A percentile compares a stretch with the other conserved stretches of the same genome.
Conservation (phyloP, 2,329 filamentous ascomycete genomes). For the Paraphaeosphaeria minitans region DNA sequence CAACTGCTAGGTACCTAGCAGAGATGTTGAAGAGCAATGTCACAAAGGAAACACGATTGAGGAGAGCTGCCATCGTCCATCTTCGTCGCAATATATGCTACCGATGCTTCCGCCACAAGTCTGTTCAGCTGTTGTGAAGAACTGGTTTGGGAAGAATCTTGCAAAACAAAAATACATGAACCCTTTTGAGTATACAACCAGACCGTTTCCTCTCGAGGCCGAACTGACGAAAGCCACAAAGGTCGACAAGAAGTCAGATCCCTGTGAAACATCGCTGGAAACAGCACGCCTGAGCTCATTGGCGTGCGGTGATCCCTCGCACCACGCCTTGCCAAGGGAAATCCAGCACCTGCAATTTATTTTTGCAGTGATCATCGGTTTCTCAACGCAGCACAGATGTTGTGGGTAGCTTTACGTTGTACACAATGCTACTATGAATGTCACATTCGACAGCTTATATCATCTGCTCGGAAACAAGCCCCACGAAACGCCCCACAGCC, state of each 20-base stretch:
- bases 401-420: conserved; percentile 16
- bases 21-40: background rate
- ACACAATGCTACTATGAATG: conserved; percentile 16
- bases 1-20: too few relatives aligned
- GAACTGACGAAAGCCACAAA: background rate
- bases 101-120: background rate
- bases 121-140: background rate
- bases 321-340: conserved; percentile 24
- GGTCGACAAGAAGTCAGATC: conserved; percentile 6
- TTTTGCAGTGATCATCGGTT: conserved; percentile 25
- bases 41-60: background rate
- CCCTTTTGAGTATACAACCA: background rate
- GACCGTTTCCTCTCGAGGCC: background rate
- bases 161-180: background rate
- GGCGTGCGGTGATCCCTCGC: conserved; percentile 11
- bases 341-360: conserved; percentile 30
- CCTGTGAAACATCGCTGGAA: conserved; percentile 3
- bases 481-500: conserved; percentile 23
- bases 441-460: conserved; percentile 21
- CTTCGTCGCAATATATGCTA: background rate
- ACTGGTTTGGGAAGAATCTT: too few relatives aligned
- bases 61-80: background rate
- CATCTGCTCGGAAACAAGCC: conserved; percentile 14
- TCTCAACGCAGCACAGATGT: conserved; percentile 22
- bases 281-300: conserved; percentile 16